These are phyloP conservation scores for Phialophora verrucosa DNA, from an alignment of 2,329 filamentous ascomycete species.

Conservation along the genomic window DNA sequence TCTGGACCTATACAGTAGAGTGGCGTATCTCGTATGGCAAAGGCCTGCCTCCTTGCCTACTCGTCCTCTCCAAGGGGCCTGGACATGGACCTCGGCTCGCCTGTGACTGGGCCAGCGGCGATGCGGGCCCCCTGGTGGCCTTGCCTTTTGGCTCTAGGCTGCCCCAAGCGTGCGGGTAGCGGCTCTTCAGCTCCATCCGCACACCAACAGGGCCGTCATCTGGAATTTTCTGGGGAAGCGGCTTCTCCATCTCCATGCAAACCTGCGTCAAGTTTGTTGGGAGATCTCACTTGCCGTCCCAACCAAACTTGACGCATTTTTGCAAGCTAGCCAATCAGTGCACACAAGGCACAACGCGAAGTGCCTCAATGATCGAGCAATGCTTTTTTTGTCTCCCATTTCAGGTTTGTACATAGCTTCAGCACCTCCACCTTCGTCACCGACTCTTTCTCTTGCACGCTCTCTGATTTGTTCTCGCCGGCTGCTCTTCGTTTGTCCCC, in stretches of 20 bases:
- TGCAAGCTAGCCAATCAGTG: conserved; percentile 11
- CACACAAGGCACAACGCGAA: neutral
- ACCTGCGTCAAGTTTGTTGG: conserved; percentile 15
- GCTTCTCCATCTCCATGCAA: conserved; percentile 3
- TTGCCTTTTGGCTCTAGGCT: neutral
- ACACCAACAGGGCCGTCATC: neutral
- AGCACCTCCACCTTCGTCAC: conserved; percentile 13
- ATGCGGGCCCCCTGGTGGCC: neutral
- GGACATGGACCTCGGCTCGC: neutral
- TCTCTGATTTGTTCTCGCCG: neutral
- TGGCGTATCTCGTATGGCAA: neutral
- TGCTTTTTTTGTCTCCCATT: neutral
- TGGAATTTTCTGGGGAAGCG: conserved; percentile 12
- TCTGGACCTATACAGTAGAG: neutral
- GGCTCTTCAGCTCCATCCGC: conserved; percentile 7
- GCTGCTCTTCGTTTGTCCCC: neutral
- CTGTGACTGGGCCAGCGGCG: neutral
- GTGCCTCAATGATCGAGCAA: conserved; percentile 7
- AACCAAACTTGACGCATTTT: conserved; percentile 22
- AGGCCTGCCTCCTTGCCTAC: neutral
- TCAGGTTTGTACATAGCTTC: conserved; percentile 3
- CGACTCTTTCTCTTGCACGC: conserved; percentile 12
- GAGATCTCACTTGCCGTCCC: conserved; percentile 17
- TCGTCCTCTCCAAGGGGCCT: no score
- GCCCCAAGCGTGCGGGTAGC: conserved; percentile 5